phyloP scores from a whole-genome alignment of 495 filamentous ascomycete species.

The Penicillium verhagenii region DNA sequence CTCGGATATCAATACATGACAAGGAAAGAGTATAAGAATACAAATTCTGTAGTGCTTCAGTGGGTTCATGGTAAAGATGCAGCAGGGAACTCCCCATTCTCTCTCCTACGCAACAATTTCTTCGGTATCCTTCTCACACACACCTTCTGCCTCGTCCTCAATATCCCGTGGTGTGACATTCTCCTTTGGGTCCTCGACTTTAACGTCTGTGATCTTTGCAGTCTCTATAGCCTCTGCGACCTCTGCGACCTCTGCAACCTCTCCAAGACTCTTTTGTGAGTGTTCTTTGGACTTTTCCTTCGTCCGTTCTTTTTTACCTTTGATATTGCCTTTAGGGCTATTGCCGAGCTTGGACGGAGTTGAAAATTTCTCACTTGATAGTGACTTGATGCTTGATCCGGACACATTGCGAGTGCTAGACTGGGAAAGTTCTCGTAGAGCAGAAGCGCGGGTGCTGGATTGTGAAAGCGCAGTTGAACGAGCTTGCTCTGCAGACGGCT shows the following conservation, averaged over 20 bases:
- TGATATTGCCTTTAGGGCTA: slow-evolving; percentile 39
- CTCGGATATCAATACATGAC: not conserved
- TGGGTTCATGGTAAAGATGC: too few species aligned
- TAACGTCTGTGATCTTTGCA: too few species aligned
- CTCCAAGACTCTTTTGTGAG: slow-evolving; percentile 6
- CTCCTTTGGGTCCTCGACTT: not conserved
- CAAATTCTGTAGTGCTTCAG: too few species aligned
- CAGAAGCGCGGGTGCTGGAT: slow-evolving; percentile 18
- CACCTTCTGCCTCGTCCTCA: too few species aligned
- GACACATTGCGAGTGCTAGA: slow-evolving; percentile 33
- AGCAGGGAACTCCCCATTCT: too few species aligned
- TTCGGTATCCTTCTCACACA: too few species aligned
- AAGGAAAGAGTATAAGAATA: not conserved
- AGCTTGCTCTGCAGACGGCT: too few species aligned
- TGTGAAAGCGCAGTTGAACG: too few species aligned
- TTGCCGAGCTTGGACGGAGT: slow-evolving; percentile 23
- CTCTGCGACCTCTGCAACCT: not conserved
- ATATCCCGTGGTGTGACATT: not conserved
- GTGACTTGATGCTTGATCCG: slow-evolving; percentile 25
- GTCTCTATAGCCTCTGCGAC: too few species aligned
- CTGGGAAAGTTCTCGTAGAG: slow-evolving; percentile 27
- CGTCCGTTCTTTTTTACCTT: slow-evolving; percentile 41
- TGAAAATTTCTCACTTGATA: slow-evolving; percentile 8
- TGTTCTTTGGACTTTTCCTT: slow-evolving; percentile 16
- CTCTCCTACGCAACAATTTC: too few species aligned